Conservation (phyloP, 495 filamentous ascomycete genomes). For the Xylaria scruposa region DNA sequence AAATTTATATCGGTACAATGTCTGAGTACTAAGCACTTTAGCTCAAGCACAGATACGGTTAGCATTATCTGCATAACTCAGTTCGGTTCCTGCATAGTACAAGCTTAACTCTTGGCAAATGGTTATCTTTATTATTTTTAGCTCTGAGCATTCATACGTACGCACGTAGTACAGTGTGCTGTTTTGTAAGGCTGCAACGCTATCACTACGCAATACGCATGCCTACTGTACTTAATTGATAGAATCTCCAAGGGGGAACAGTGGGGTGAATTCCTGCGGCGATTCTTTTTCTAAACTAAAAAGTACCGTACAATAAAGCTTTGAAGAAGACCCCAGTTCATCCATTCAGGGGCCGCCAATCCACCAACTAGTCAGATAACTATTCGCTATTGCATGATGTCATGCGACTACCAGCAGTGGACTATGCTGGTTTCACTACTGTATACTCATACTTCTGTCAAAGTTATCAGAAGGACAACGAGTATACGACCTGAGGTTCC, state of each 20-base stretch:
- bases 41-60: not conserved
- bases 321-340: slow-evolving; percentile 1
- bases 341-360: slow-evolving; percentile 10
- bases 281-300: not conserved
- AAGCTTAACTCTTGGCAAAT: slow-evolving; percentile 12
- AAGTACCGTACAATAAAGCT: not conserved
- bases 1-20: not conserved
- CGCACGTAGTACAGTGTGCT: not conserved
- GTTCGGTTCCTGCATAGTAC: not conserved
- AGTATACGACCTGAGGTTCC: not conserved
- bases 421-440: not conserved
- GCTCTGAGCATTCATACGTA: not conserved
- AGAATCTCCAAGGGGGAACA: not conserved
- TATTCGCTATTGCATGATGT: slow-evolving; percentile 22
- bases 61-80: not conserved
- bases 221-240: not conserved
- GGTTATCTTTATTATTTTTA: slow-evolving; percentile 17
- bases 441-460: not conserved
- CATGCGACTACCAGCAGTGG: slow-evolving; percentile 1
- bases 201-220: not conserved
- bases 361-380: not conserved
- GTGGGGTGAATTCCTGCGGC: not conserved
- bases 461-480: not conserved
- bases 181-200: not conserved
- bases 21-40: not conserved